Evolutionary conservation across 2,329 filamentous ascomycete species (phyloP).

Genomic region (Lecanicillium sp.): DNA sequence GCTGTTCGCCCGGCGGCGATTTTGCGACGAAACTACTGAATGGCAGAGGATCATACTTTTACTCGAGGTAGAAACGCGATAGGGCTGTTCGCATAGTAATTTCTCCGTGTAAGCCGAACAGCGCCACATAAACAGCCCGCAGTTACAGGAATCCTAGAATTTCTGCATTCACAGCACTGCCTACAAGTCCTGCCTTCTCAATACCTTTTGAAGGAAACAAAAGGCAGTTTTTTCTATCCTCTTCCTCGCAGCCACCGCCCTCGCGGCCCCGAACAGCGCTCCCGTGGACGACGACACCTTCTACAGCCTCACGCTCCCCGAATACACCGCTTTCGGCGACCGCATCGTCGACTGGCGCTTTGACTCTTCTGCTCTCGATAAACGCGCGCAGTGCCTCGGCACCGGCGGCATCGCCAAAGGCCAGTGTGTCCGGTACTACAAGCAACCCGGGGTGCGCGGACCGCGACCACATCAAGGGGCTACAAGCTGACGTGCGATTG

Average conservation of each 20-base stretch:
- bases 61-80: not conserved
- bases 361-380: not conserved
- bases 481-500: slow-evolving; percentile 14
- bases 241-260: not conserved
- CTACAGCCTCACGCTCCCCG: slow-evolving; percentile 12
- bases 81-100: not conserved
- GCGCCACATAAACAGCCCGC: not conserved
- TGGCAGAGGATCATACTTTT: too few species aligned
- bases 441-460: slow-evolving; percentile 4
- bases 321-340: slow-evolving; percentile 8
- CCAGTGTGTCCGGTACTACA: slow-evolving; percentile 13
- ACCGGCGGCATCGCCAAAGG: slow-evolving; percentile 10
- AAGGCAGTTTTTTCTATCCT: not conserved
- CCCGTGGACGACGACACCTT: slow-evolving; percentile 8
- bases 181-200: too few species aligned
- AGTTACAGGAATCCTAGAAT: too few species aligned
- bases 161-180: too few species aligned
- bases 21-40: too few species aligned
- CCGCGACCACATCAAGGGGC: slow-evolving; percentile 12
- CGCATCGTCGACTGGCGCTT: slow-evolving; percentile 11
- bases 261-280: not conserved
- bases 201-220: too few species aligned
- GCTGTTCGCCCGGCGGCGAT: too few species aligned
- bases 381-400: not conserved
- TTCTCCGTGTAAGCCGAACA: not conserved